Evolutionary conservation across 495 filamentous ascomycete species (phyloP), one percentile per base, ranked within the genome.

Genomic region (Podospora fimiseda): DNA sequence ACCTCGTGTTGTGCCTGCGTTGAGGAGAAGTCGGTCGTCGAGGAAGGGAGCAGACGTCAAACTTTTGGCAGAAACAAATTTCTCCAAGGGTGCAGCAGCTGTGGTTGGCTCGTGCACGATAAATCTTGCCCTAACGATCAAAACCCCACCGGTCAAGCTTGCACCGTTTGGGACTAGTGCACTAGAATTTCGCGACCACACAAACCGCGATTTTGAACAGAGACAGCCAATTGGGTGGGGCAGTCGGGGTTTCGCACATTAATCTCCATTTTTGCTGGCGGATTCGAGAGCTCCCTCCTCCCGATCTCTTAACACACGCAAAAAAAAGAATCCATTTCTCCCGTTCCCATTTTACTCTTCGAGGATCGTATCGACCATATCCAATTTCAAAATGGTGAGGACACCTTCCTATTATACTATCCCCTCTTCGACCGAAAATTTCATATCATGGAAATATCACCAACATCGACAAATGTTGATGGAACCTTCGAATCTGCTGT

Each of bases 341-440:
- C 27, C 27, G 42, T 43, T 49, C 23, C 55, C 52, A 57, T 43
- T 55, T 46, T 55, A 67, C 72, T 77, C 74, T 77, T 76, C 74
- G 74, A 78, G 74, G 73, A 78, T 78, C 74, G 73, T 66, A 67
- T 67, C 73, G 71, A 70, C 72, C 71, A 60, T 62, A 57, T 56
- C 53, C 61, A 60, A 53, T 71, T 58, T 69, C 71, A 80, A 78
- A 72, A 80, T 80, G 77, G 77, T 80, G 67, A 57, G 75, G 63
- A 57, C 54, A n/a, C 43, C 44, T 41, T 16, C 44, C 47, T 38
- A 15, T 24, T 48, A 21, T 21, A 41, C 45, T 22, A 6, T 22
- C 36, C n/a, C 27, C 23, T 14, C 9, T 36, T 36, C n/a, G 43
- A 2, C n/a, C 9, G 16, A 8, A 4, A 23, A 23, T 47, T 16